Evolutionary conservation across 2,329 filamentous ascomycete genomes (phyloP).

Genomic region (Stachybotrys chartarum): DNA sequence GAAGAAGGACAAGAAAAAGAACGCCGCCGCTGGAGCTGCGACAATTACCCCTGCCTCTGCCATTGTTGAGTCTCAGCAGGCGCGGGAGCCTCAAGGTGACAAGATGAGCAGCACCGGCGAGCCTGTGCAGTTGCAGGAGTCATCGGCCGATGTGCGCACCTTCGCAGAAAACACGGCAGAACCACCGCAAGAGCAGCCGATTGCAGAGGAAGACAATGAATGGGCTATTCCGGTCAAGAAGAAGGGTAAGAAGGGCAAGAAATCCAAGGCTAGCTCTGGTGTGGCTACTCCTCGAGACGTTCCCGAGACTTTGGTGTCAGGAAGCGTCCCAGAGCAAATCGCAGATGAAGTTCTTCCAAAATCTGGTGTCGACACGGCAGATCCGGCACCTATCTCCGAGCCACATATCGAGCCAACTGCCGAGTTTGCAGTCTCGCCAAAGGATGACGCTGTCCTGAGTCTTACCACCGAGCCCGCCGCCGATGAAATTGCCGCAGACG

Average conservation of each 20-base stretch:
- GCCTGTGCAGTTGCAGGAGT: neutral
- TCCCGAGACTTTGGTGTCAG: neutral
- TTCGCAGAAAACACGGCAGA: neutral
- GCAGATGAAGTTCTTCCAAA: neutral
- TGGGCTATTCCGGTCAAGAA: constrained; percentile 20
- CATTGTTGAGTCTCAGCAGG: neutral
- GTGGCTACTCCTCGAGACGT: neutral
- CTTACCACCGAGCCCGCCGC: neutral
- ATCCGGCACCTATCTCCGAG: neutral
- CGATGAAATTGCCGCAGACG: neutral
- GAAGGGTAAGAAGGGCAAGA: constrained; percentile 34
- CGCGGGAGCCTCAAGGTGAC: neutral
- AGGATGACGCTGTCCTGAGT: neutral
- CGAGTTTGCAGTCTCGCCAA: neutral
- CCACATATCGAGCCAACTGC: neutral
- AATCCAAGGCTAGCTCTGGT: constrained; percentile 6
- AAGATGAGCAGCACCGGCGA: neutral
- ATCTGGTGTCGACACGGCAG: constrained; percentile 1
- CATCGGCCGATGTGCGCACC: neutral
- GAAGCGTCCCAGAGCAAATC: neutral
- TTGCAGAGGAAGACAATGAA: neutral
- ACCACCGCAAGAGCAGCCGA: neutral
- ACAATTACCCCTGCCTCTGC: neutral
- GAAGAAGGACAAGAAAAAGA: constrained; percentile 4
- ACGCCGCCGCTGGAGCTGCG: neutral